phyloP scores from a whole-genome alignment of 108 stramenopile genomes.

The Nitzschia putrida region DNA sequence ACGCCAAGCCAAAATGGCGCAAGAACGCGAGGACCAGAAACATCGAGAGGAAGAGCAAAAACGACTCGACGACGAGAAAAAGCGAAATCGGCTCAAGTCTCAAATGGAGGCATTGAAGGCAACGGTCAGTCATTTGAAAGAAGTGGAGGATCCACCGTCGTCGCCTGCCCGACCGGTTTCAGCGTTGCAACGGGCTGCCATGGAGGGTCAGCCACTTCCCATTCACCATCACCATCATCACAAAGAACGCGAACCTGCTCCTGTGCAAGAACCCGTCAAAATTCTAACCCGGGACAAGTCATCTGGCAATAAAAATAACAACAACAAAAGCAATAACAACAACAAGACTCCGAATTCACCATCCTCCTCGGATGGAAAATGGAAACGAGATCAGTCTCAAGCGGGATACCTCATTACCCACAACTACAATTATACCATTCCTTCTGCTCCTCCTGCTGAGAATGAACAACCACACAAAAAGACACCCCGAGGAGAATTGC shows the following conservation, averaged over 20 bases:
- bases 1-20: conserved; percentile 41
- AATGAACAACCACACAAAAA: not conserved
- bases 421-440: conserved; percentile 6
- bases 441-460: not conserved
- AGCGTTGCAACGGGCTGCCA: conserved; percentile 3
- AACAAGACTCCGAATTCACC: not conserved
- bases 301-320: too few species aligned
- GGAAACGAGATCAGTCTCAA: not conserved
- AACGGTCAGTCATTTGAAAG: conserved; percentile 26
- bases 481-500: conserved; percentile 26
- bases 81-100: conserved; percentile 30
- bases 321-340: not conserved
- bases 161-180: not conserved
- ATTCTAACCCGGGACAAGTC: conserved; percentile 29
- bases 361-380: conserved; percentile 2
- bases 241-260: not conserved
- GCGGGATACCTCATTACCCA: not conserved
- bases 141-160: not conserved
- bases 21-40: conserved; percentile 29
- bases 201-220: not conserved
- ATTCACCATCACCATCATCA: not conserved
- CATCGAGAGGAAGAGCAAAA: conserved; percentile 18
- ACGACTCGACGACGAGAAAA: conserved; percentile 17
- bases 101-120: conserved; percentile 27
- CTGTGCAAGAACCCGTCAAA: conserved; percentile 6